Conservation (phyloP, 768 basidiomycete genomes). For the Pleurotus sapidus region DNA sequence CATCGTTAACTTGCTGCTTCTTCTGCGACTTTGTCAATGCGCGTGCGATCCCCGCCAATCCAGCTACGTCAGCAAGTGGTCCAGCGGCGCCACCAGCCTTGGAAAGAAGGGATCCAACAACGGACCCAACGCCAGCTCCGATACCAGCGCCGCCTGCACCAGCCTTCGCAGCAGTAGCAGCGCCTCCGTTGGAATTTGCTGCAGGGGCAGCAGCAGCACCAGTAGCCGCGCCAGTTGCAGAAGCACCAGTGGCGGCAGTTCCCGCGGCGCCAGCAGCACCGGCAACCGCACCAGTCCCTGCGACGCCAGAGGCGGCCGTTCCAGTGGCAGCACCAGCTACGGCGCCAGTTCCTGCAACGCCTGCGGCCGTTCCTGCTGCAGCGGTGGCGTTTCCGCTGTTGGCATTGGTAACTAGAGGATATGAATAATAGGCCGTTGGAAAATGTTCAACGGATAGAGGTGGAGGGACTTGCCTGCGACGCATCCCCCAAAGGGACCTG, state of each 20-base stretch:
- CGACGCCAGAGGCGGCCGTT: background rate
- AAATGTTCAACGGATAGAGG: background rate
- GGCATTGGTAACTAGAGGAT: background rate
- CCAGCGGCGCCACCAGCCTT: background rate
- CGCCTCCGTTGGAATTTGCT: background rate
- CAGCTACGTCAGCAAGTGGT: background rate
- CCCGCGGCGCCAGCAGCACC: background rate
- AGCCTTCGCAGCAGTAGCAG: background rate
- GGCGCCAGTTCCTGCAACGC: background rate
- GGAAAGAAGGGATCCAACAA: background rate
- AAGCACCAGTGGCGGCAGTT: background rate
- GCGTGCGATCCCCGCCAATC: background rate
- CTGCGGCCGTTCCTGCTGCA: background rate
- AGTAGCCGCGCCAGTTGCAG: background rate
- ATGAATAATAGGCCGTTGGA: background rate
- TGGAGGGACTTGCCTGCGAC: constrained; percentile 12
- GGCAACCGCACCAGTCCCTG: background rate
- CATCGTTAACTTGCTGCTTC: background rate
- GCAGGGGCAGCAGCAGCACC: background rate
- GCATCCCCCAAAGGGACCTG: constrained; percentile 30
- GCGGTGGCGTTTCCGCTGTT: background rate
- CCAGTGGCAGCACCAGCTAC: background rate
- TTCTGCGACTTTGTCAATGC: background rate
- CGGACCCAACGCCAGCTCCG: background rate
- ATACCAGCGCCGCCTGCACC: background rate